Percentiles rank a stretch among this genome's conserved stretches.
Evolutionary conservation across 306 rosid genomes (phyloP).

Genomic region (Canavalia gladiata): DNA sequence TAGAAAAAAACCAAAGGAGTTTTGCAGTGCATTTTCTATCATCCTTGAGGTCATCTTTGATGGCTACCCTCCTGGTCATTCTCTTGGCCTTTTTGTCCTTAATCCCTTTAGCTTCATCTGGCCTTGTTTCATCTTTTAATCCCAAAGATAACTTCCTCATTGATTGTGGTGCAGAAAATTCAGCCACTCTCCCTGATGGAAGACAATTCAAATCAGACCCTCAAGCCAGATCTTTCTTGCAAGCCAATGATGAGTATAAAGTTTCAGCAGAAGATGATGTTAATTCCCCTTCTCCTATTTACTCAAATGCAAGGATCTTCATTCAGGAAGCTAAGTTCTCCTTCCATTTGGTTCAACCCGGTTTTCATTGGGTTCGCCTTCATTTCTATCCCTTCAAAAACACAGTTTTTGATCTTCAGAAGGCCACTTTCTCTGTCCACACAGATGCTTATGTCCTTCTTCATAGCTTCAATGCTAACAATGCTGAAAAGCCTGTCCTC

Average conservation of each 20-base stretch:
- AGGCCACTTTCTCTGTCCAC: constrained; percentile 64
- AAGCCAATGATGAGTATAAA: constrained; percentile 66
- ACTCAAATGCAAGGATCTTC: constrained; percentile 70
- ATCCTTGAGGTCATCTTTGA: constrained; percentile 54
- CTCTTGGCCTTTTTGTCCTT: constrained; percentile 46
- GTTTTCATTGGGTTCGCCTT: constrained; percentile 74
- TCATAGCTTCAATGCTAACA: constrained; percentile 65
- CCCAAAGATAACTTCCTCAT: constrained; percentile 82
- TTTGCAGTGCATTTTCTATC: constrained; percentile 53
- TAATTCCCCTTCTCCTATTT: constrained; percentile 56
- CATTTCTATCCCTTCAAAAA: constrained; percentile 64
- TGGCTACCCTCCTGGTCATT: constrained; percentile 79
- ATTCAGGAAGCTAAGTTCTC: constrained; percentile 65
- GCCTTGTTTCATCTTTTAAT: constrained; percentile 34
- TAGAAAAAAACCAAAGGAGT: constrained; percentile 38
- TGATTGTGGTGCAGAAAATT: constrained; percentile 71
- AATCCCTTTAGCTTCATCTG: not conserved
- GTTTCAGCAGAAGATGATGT: constrained; percentile 44
- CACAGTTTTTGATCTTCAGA: constrained; percentile 56
- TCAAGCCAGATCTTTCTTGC: constrained; percentile 59
- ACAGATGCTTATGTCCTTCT: constrained; percentile 64
- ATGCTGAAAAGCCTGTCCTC: constrained; percentile 52
- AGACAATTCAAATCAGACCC: constrained; percentile 76
- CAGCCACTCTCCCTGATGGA: constrained; percentile 69
- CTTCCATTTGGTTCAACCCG: constrained; percentile 63